Evolutionary conservation across 2,329 filamentous ascomycete genomes (phyloP).

Genomic region (Fusarium pseudocircinatum): DNA sequence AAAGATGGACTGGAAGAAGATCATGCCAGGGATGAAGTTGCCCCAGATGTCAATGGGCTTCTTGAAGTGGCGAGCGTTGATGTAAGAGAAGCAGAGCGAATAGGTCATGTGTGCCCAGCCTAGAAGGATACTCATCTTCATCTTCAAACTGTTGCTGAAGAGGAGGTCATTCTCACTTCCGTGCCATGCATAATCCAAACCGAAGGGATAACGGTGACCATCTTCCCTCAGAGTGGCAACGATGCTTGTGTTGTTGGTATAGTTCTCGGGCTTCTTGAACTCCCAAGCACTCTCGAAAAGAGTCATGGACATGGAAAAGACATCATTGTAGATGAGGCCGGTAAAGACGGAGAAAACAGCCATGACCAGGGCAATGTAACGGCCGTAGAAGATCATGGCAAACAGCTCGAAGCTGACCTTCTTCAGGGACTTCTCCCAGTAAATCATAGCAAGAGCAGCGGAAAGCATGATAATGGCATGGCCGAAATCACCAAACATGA

Average conservation of each 20-base stretch:
- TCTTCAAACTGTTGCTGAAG: constrained; percentile 99
- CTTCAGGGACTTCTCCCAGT: constrained; percentile 92
- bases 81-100: constrained; percentile 89
- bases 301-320: constrained; percentile 92
- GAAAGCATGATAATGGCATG: constrained; percentile 90
- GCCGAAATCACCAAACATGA: constrained; percentile 99
- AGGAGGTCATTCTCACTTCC: constrained; percentile 93
- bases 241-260: constrained; percentile 71
- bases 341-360: constrained; percentile 97
- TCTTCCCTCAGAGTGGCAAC: constrained; percentile 71
- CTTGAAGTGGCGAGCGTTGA: constrained; percentile 96
- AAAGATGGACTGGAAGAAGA: constrained; percentile 99
- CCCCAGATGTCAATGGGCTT: constrained; percentile 95
- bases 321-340: constrained; percentile 96
- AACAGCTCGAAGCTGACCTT: constrained; percentile 95
- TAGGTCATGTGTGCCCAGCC: constrained; percentile 99
- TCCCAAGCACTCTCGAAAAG: constrained; percentile 92
- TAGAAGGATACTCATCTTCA: constrained; percentile 98
- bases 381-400: constrained; percentile 98
- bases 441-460: constrained; percentile 90
- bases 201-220: constrained; percentile 91
- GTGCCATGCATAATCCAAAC: constrained; percentile 96
- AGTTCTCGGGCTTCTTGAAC: constrained; percentile 74
- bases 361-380: constrained; percentile 99
- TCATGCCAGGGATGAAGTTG: constrained; percentile 97